phyloP scores from a whole-genome alignment of 305 asterid species.

The Coffea humblotiana region DNA sequence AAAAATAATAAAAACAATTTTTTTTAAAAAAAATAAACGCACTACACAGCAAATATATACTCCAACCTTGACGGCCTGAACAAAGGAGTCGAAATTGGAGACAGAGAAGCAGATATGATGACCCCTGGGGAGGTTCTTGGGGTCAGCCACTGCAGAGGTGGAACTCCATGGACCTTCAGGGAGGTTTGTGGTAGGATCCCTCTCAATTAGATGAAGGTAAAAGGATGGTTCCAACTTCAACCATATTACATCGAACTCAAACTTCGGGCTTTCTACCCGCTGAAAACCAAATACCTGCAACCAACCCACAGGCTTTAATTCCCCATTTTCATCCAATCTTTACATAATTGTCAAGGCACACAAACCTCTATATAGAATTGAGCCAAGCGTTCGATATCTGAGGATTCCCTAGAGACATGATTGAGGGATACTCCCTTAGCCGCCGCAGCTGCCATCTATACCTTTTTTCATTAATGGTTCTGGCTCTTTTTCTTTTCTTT shows the following conservation, averaged over 20 bases:
- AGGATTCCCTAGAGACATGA: slow-evolving; percentile 74
- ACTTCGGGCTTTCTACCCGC: slow-evolving; percentile 63
- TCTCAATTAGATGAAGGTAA: slow-evolving; percentile 71
- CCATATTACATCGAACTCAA: slow-evolving; percentile 71
- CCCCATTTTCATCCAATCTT: not conserved
- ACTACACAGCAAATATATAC: not conserved
- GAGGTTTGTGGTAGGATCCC: slow-evolving; percentile 64
- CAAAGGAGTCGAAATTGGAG: slow-evolving; percentile 64
- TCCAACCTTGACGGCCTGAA: slow-evolving; percentile 62
- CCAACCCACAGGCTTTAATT: not conserved
- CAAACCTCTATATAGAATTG: slow-evolving; percentile 69
- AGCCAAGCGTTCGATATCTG: slow-evolving; percentile 69
- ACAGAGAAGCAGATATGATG: slow-evolving; percentile 83
- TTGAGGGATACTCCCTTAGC: slow-evolving; percentile 67
- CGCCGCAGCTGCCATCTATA: slow-evolving; percentile 60
- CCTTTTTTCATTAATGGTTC: too few relatives aligned
- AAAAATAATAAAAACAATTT: too few relatives aligned
- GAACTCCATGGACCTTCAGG: slow-evolving; percentile 86
- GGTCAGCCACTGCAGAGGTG: slow-evolving; percentile 49
- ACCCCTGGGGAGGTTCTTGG: slow-evolving; percentile 64
- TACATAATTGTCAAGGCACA: not conserved
- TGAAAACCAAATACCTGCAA: slow-evolving; percentile 70
- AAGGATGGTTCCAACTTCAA: slow-evolving; percentile 63
- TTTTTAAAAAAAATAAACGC: too few relatives aligned
- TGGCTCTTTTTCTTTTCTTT: too few relatives aligned